phyloP scores from a whole-genome alignment of 2,329 filamentous ascomycete genomes.

The Phyllosticta ampelicida region DNA sequence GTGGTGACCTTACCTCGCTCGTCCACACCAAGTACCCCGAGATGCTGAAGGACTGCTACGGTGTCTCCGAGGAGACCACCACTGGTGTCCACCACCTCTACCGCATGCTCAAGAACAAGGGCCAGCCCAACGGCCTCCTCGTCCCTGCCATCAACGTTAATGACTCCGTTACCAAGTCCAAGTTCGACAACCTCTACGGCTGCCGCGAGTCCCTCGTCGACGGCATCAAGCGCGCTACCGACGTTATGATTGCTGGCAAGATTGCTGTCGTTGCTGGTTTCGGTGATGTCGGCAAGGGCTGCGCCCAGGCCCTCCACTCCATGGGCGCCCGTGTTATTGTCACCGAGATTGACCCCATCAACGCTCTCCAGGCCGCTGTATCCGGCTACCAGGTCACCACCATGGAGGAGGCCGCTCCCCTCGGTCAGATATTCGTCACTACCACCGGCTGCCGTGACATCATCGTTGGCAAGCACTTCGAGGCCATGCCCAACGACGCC shows the following conservation, averaged over 20 bases:
- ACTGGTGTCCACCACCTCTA: slow-evolving; percentile 99
- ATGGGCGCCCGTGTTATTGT: slow-evolving; percentile 96
- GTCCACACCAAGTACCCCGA: slow-evolving; percentile 98
- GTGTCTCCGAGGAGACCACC: slow-evolving; percentile 98
- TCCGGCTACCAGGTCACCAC: slow-evolving; percentile 93
- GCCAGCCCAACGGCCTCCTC: slow-evolving; percentile 60
- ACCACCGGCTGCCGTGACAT: slow-evolving; percentile 99
- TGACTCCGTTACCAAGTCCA: slow-evolving; percentile 99
- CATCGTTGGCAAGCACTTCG: slow-evolving; percentile 82
- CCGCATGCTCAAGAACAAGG: slow-evolving; percentile 79
- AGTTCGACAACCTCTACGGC: slow-evolving; percentile 99
- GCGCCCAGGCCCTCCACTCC: slow-evolving; percentile 85
- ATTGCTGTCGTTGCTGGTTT: slow-evolving; percentile 94
- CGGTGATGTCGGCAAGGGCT: slow-evolving; percentile 99
- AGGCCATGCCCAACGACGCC: slow-evolving; percentile 91
- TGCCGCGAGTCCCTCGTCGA: slow-evolving; percentile 98
- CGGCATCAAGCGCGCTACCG: slow-evolving; percentile 99
- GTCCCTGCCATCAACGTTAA: slow-evolving; percentile 98
- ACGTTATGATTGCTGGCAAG: slow-evolving; percentile 99
- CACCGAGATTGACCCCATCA: slow-evolving; percentile 98
- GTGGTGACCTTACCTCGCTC: slow-evolving; percentile 90
- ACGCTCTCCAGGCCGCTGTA: slow-evolving; percentile 96
- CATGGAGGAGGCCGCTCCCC: slow-evolving; percentile 87
- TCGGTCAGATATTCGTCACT: slow-evolving; percentile 97
- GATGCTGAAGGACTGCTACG: slow-evolving; percentile 95